Conservation (phyloP, 768 basidiomycete genomes). For the Suillus fuscotomentosus region DNA sequence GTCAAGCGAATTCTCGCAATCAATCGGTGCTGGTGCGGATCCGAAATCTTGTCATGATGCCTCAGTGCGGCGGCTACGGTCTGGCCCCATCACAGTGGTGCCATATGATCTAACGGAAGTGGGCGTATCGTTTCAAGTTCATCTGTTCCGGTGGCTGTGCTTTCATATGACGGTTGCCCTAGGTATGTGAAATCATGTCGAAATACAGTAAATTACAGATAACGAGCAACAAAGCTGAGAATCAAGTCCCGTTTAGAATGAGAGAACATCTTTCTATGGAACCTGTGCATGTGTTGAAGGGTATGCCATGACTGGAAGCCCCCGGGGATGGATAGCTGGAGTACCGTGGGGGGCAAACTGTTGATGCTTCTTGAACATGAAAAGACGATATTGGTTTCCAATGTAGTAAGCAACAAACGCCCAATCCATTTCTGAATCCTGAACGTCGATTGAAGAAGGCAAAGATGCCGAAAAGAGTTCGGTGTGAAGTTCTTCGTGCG, state of each 20-base stretch:
- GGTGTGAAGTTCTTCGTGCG: conserved; percentile 24
- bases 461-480: conserved; percentile 14
- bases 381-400: conserved; percentile 28
- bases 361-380: conserved; percentile 30
- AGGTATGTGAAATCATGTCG: not conserved
- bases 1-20: not conserved
- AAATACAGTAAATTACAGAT: conserved; percentile 4
- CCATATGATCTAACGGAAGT: not conserved
- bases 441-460: conserved; percentile 15
- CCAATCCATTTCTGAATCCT: conserved; percentile 26
- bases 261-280: not conserved
- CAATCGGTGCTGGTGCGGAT: conserved; percentile 1
- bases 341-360: conserved; percentile 17
- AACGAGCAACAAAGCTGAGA: not conserved
- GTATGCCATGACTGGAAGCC: not conserved
- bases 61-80: not conserved
- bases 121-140: not conserved
- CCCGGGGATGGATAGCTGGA: conserved; percentile 6
- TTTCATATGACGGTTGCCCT: not conserved
- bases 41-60: conserved; percentile 1
- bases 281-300: conserved; percentile 1
- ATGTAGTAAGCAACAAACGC: conserved; percentile 28
- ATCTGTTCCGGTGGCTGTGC: conserved; percentile 1
- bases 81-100: not conserved
- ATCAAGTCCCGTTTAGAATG: not conserved